phyloP scores from a whole-genome alignment of 371 early-diverging fungal genomes.

The Fennellomyces sp. region DNA sequence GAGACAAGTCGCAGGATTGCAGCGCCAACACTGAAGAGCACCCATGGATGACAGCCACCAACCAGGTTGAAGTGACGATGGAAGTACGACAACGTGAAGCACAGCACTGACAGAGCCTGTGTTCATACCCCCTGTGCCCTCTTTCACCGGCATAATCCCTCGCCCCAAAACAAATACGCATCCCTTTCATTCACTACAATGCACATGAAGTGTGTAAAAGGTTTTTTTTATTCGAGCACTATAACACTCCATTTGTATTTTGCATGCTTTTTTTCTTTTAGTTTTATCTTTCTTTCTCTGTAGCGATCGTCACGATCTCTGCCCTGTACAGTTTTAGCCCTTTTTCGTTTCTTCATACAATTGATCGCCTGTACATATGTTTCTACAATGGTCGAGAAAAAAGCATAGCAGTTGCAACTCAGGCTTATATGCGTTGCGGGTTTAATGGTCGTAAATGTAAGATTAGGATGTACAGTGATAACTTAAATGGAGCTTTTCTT shows the following conservation, averaged over 20 bases:
- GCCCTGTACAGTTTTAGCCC: background rate
- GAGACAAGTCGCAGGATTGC: background rate
- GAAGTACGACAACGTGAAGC: background rate
- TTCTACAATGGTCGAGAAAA: too few relatives aligned
- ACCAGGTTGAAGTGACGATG: background rate
- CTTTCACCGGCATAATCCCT: background rate
- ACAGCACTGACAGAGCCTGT: background rate
- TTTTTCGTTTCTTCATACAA: background rate
- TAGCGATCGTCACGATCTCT: background rate
- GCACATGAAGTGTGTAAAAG: too few relatives aligned
- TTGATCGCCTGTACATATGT: background rate
- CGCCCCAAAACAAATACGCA: background rate
- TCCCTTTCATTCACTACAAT: background rate
- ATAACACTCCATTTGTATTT: background rate
- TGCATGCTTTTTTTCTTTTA: background rate
- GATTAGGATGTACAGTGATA: too few relatives aligned
- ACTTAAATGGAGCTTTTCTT: conserved; percentile 5
- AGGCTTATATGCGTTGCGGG: too few relatives aligned
- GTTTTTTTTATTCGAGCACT: background rate
- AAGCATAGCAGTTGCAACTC: too few relatives aligned
- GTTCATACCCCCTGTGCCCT: background rate
- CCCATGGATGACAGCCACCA: background rate
- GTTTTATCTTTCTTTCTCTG: background rate
- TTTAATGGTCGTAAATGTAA: conserved; percentile 1
- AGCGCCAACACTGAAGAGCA: background rate